phyloP scores from a whole-genome alignment of 2,329 filamentous ascomycete genomes.

The Fusarium tricinctum region DNA sequence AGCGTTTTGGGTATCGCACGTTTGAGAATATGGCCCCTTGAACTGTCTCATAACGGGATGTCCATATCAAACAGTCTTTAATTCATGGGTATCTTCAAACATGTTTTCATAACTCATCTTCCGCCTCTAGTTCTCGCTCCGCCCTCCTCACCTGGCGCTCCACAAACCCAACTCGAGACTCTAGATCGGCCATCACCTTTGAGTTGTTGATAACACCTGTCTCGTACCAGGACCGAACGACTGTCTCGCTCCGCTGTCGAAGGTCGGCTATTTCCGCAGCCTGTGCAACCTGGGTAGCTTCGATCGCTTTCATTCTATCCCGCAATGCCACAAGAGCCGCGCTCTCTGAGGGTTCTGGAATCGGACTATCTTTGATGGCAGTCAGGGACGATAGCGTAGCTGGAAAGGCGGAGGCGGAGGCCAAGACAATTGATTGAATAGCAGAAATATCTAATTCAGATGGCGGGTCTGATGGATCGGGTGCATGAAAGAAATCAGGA shows the following conservation, averaged over 20 bases:
- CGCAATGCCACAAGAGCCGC: constrained; percentile 69
- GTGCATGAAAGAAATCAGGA: constrained; percentile 68
- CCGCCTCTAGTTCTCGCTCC: constrained; percentile 61
- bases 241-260: constrained; percentile 72
- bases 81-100: constrained; percentile 39
- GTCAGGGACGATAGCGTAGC: constrained; percentile 70
- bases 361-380: constrained; percentile 67
- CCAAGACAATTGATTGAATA: constrained; percentile 68
- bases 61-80: constrained; percentile 4
- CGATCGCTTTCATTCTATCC: constrained; percentile 73
- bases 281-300: constrained; percentile 73
- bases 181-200: constrained; percentile 77
- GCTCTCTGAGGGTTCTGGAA: constrained; percentile 69
- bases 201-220: constrained; percentile 76
- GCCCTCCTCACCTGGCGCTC: constrained; percentile 75
- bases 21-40: not conserved
- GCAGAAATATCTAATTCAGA: constrained; percentile 66
- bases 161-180: constrained; percentile 74
- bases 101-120: constrained; percentile 46
- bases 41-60: not conserved
- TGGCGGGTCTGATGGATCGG: constrained; percentile 62
- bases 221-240: constrained; percentile 81
- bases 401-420: constrained; percentile 69
- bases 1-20: no score
- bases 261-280: constrained; percentile 73